A percentile compares a stretch with the other conserved stretches of the same genome.
These are phyloP conservation scores for Fusarium ramigenum DNA, from an alignment of 2,329 filamentous ascomycete genomes.

Conservation along the genomic window DNA sequence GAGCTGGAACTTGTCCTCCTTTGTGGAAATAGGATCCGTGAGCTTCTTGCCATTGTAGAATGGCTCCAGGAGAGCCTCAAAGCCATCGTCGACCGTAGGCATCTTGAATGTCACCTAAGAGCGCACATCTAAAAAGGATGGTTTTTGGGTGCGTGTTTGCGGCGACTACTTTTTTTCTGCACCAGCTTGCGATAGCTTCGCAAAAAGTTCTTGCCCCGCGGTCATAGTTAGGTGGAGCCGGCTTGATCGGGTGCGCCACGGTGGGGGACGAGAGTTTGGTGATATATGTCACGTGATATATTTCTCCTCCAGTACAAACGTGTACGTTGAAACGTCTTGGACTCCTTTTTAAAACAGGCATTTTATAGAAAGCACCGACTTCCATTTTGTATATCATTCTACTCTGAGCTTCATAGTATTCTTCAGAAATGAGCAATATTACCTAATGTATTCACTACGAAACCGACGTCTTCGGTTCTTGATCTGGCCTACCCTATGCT, in stretches of 20 bases:
- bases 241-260: conserved; percentile 34
- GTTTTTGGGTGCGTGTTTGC: conserved; percentile 21
- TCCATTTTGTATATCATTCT: background rate
- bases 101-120: conserved; percentile 53
- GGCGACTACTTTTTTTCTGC: conserved; percentile 36
- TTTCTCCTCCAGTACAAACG: background rate
- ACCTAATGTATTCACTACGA: background rate
- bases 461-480: background rate
- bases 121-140: conserved; percentile 44
- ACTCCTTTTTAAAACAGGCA: background rate
- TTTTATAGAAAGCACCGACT: background rate
- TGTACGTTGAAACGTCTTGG: background rate
- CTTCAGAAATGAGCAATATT: background rate
- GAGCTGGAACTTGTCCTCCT: conserved; percentile 94
- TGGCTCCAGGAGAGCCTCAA: conserved; percentile 72
- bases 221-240: conserved; percentile 39
- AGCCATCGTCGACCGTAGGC: conserved; percentile 68
- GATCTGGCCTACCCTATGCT: background rate
- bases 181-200: conserved; percentile 43
- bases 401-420: background rate
- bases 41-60: conserved; percentile 75
- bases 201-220: conserved; percentile 47
- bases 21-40: conserved; percentile 70
- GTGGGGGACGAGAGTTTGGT: conserved; percentile 42
- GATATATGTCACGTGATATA: conserved; percentile 36